Conservation (phyloP, 768 basidiomycete species). For the Mycena metata region DNA sequence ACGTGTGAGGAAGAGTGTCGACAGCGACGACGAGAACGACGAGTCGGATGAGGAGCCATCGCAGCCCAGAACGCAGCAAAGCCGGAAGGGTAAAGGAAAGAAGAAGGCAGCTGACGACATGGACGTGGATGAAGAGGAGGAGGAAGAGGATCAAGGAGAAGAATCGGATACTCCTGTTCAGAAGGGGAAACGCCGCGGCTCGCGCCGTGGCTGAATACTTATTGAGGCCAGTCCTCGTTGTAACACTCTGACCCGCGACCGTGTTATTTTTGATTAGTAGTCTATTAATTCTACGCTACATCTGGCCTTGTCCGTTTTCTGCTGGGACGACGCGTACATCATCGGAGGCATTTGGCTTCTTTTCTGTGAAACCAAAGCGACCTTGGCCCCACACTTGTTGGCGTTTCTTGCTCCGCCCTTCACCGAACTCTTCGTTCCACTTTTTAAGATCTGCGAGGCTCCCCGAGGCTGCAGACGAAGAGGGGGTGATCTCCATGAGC, state of each 20-base stretch:
- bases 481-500: constrained; percentile 90
- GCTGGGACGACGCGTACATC: constrained; percentile 60
- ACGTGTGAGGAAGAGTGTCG: constrained; percentile 51
- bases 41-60: constrained; percentile 45
- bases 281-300: constrained; percentile 38
- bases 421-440: constrained; percentile 97
- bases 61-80: constrained; percentile 47
- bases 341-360: constrained; percentile 51
- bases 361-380: constrained; percentile 84
- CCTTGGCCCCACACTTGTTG: constrained; percentile 90
- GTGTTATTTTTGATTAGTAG: constrained; percentile 26
- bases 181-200: constrained; percentile 29
- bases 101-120: constrained; percentile 50
- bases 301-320: constrained; percentile 18
- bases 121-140: constrained; percentile 62
- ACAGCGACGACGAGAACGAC: constrained; percentile 54
- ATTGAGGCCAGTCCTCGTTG: neutral
- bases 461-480: constrained; percentile 85
- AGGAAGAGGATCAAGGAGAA: constrained; percentile 49
- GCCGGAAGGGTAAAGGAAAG: constrained; percentile 43
- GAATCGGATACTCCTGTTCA: constrained; percentile 43
- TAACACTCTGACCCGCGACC: constrained; percentile 7
- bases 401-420: constrained; percentile 75
- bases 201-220: constrained; percentile 19
- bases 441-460: constrained; percentile 81